Conservation (phyloP, 768 basidiomycete species). For the Kwoniella dejecticola region DNA sequence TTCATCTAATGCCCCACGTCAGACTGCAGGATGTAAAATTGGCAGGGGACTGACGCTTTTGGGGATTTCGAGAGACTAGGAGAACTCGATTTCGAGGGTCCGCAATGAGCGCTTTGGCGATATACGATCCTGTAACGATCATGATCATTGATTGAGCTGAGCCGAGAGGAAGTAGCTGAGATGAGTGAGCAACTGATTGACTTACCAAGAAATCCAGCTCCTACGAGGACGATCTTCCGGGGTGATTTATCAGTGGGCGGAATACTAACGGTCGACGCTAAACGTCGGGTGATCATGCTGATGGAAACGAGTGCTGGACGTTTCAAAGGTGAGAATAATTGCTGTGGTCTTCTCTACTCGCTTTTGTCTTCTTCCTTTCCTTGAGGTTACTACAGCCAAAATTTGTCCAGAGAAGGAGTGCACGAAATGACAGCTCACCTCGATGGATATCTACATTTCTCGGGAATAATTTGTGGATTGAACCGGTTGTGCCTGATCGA, state of each 20-base stretch:
- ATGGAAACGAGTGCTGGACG: background rate
- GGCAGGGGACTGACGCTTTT: conserved; percentile 50
- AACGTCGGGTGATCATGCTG: conserved; percentile 24
- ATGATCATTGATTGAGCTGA: too few species aligned
- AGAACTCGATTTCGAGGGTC: conserved; percentile 60
- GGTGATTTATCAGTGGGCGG: conserved; percentile 4
- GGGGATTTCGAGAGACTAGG: conserved; percentile 66
- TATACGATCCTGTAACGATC: conserved; percentile 67
- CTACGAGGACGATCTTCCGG: conserved; percentile 58
- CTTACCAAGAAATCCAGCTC: conserved; percentile 65
- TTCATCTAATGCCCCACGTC: background rate
- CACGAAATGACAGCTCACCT: too few species aligned
- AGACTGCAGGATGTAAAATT: background rate
- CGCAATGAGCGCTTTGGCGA: conserved; percentile 62
- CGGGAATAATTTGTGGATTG: background rate
- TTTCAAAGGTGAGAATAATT: background rate
- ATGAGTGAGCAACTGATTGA: too few species aligned
- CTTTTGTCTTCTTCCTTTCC: background rate
- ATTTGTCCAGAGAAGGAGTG: too few species aligned
- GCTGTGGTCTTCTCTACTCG: background rate
- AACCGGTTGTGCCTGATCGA: conserved; percentile 17
- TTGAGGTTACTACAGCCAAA: too few species aligned
- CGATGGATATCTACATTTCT: background rate
- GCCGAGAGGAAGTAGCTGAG: too few species aligned
- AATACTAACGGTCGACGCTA: conserved; percentile 23